Base-by-base conservation (phyloP, 176 grass and related monocot species). In the Poa annua region DNA sequence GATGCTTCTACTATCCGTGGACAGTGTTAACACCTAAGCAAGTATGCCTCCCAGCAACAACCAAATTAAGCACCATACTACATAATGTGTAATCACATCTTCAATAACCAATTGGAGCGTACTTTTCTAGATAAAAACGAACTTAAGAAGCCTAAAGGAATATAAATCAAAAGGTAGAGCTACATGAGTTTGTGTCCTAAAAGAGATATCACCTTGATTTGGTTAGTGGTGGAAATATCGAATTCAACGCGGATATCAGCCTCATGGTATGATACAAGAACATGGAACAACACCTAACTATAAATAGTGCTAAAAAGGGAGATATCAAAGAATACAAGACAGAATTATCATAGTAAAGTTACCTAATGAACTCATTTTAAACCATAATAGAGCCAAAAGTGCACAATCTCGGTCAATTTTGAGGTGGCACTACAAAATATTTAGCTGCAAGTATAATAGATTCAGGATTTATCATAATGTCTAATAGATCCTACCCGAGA, bases 381-480 rank as follows among this genome's bases (percentile, higher is more conserved):
- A 75, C 71, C 48, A 75, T 19, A 17, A 7, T 35, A 54, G 72
- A 75, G 16, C 9, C 8, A 53, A 75, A 50, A 75, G 49, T 35
- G 72, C 16, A 75, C 71, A 25, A 75, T 13, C 29, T 52, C 11
- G 0, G 33, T 35, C 3, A 3, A 75, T 35, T 75, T 52, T 26
- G 3, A 17, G 13, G 14, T 19, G 26, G 10, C 10, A 4, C 24
- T 34, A 20, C 6, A 8, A 52, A 29, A 6, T 74, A 32, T 29
- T 70, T 44, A 70, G 20, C 20, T 13, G 4, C 8, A n/a, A 53
- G 71, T 75, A 34, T 2, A 75, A 8, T 53, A 75, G 49, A 4
- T 78, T 29, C 32, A 48, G 39, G 68, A 25, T 26, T 71, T 26
- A 48, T 16, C 68, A 71, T 71, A 47, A 45, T 48, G 68, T 48